Base-by-base conservation (phyloP, 1,284 basidiomycete species). In the Naganishia cerealis region DNA sequence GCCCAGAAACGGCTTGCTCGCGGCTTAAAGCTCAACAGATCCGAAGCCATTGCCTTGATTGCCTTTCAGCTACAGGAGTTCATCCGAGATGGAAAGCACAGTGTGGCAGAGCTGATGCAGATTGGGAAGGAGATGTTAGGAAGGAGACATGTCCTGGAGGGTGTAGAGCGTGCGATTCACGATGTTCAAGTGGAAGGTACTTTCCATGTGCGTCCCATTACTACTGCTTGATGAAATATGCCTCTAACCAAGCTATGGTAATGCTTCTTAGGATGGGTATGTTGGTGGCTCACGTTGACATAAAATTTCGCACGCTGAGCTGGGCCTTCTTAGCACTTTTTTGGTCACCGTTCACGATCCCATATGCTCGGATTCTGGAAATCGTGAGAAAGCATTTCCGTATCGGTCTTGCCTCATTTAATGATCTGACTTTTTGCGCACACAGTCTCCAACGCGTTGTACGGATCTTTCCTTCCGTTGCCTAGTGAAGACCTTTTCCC, bases 331-430 rank as follows among this genome's bases (percentile, higher is more conserved):
- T 72, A 90, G 93, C 4, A 91, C 94, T 0, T 97, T 96, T 81
- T 86, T 97, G 18, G 93, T 96, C 36, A 94, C 94, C 0, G 91
- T 97, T 0, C 93, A 97, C 76, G 88, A 95, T 73, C 95, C 95
- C 4, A 88, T 99, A 70, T 93, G 90, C 76, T 89, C 90, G 0
- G 87, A 92, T 70, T 81, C 84, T 56, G 94, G 92, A 1, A 83
- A 95, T 76, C 83, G 79, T 79, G 53, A 68, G 79, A 73, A 24
- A 29, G 3, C 67, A 40, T 6, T 38, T 13, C 40, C 13, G 3
- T 52, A 15, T 33, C 29, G 6, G 2, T 10, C 8, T 42, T 46
- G 2, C 33, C 21, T 6, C 29, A 4, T 12, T 5, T 13, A 18
- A 24, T 21, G 46, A 18, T 59, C 66, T 61, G 57, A 58, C 9